Evolutionary conservation across 768 basidiomycete species (phyloP), one percentile per base, ranked within the genome.

Genomic region (Leccinum obscurum): DNA sequence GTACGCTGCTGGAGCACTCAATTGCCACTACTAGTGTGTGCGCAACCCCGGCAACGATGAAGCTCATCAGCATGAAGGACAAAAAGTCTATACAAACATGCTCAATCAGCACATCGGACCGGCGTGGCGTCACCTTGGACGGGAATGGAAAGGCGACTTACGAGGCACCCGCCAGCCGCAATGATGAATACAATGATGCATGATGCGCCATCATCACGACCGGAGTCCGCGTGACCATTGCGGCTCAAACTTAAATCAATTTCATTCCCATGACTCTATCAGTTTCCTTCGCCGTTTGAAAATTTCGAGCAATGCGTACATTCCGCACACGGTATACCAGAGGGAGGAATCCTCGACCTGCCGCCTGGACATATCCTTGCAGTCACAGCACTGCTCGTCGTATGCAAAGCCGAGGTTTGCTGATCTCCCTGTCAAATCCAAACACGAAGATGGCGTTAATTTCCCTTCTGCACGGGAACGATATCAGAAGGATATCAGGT

Each of bases 401-500:
- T 9, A 55, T 44, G n/a, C 22, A 52, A 32, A 6, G 39, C 13
- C 13, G 44, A 9, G 14, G 26, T 3, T 41, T 15, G 2, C 56
- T 8, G 11, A 66, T 65, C 73, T 72, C 60, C 32, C 70, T 65
- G 20, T 67, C 68, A 59, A 68, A 72, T 35, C 72, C 70, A 53
- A 74, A 74, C 8, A 50, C 58, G 10, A 61, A 60, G 15, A 28
- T 37, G 15, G 62, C 11, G 3, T 73, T 52, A 59, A 62, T 14
- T 68, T 58, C 7, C 68, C 69, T n/a, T 64, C 51, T 17, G 35
- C 34, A 20, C 69, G 6, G 77, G 76, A 26, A 63, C 61, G 62
- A 77, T 76, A n/a, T 54, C 64, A 52, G 61, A 68, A 0, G 77
- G 75, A 34, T 68, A 58, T 3, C 73, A 73, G 56, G 22, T 68